Percentiles rank a stretch among this genome's conserved stretches.
Evolutionary conservation across 2,329 filamentous ascomycete species (phyloP).

Genomic region (Coniosporium tulheliwenetii): DNA sequence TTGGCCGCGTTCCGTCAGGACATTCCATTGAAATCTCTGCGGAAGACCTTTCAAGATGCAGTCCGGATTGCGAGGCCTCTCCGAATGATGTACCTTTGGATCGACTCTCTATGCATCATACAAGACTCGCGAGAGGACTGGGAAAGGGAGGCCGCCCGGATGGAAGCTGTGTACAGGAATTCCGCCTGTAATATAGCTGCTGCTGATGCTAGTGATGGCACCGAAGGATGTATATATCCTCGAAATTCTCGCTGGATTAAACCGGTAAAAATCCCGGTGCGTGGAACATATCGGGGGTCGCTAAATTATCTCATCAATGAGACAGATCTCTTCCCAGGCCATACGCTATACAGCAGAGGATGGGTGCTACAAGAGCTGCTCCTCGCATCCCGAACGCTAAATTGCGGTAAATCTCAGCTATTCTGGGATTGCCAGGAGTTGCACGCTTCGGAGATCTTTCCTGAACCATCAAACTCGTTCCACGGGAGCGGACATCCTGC

Average conservation of each 20-base stretch:
- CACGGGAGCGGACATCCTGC: background rate
- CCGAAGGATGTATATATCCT: background rate
- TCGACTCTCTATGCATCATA: background rate
- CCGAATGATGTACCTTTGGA: background rate
- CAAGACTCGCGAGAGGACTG: background rate
- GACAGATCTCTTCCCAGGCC: no score
- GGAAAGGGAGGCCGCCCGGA: background rate
- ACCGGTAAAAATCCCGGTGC: no score
- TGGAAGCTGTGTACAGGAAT: slow-evolving; percentile 1
- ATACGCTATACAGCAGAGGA: slow-evolving; percentile 1
- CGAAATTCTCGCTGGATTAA: no score
- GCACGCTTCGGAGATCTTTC: background rate
- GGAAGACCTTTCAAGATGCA: background rate
- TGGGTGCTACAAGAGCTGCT: slow-evolving; percentile 7
- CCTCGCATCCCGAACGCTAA: slow-evolving; percentile 4
- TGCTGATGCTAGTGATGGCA: background rate
- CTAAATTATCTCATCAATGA: no score
- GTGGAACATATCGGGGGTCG: no score
- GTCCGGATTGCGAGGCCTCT: background rate
- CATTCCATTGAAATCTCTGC: background rate
- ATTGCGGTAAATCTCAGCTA: slow-evolving; percentile 3
- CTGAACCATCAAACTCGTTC: no score
- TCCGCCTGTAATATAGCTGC: slow-evolving; percentile 1
- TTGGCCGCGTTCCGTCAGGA: background rate
- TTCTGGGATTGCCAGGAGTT: slow-evolving; percentile 4